Evolutionary conservation across 2,329 filamentous ascomycete species (phyloP).

Genomic region (Massarina eburnea): DNA sequence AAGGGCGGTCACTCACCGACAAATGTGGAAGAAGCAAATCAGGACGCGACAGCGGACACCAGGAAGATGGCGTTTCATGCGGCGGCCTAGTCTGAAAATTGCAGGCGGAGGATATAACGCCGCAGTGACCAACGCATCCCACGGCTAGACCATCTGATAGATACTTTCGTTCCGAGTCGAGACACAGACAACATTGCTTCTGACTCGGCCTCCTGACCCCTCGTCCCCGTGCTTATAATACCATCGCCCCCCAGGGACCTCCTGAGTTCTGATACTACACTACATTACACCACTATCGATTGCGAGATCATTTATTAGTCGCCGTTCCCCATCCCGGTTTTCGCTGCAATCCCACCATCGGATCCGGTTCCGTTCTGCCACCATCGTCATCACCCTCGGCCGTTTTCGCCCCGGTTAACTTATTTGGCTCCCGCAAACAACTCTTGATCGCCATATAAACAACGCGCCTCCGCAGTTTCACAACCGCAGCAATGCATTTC

Average conservation of each 20-base stretch:
- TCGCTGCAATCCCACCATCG: slow-evolving; percentile 16
- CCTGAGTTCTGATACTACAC: not conserved
- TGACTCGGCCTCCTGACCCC: slow-evolving; percentile 38
- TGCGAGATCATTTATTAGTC: not conserved
- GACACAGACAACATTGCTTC: slow-evolving; percentile 36
- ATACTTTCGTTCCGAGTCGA: slow-evolving; percentile 20
- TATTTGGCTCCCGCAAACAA: slow-evolving; percentile 17
- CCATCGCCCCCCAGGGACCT: not conserved
- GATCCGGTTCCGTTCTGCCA: slow-evolving; percentile 9
- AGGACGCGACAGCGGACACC: slow-evolving; percentile 19
- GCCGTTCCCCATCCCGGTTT: slow-evolving; percentile 17
- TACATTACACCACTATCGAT: slow-evolving; percentile 4
- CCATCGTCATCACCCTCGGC: slow-evolving; percentile 30
- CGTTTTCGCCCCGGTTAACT: slow-evolving; percentile 28
- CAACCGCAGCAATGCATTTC: slow-evolving; percentile 34
- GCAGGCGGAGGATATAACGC: slow-evolving; percentile 34
- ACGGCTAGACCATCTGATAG: slow-evolving; percentile 35
- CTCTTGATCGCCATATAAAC: slow-evolving; percentile 26
- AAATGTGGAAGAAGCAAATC: slow-evolving; percentile 30
- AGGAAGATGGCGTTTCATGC: slow-evolving; percentile 24
- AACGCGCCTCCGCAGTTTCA: slow-evolving; percentile 15
- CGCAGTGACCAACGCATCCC: slow-evolving; percentile 32
- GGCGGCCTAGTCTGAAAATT: slow-evolving; percentile 18
- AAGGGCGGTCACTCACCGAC: slow-evolving; percentile 37
- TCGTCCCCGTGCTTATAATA: slow-evolving; percentile 10